Percentiles rank a stretch among this genome's conserved stretches.
Conservation (phyloP, 2,329 filamentous ascomycete genomes). For the Xylariales sp. region DNA sequence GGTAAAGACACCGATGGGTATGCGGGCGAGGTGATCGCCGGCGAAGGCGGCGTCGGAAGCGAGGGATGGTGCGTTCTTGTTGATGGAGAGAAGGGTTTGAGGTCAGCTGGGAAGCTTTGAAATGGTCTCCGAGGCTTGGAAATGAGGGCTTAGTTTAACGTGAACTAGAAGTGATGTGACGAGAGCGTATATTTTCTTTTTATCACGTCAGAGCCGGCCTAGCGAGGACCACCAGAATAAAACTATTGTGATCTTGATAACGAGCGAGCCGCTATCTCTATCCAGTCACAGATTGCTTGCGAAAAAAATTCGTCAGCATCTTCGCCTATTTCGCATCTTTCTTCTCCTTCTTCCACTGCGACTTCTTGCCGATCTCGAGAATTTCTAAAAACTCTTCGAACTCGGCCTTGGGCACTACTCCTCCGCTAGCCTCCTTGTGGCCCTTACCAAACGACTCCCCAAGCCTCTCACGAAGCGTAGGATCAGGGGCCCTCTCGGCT, state of each 20-base stretch:
- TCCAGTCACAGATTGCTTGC: conserved; percentile 49
- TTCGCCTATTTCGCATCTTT: conserved; percentile 57
- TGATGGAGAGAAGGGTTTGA: conserved; percentile 77
- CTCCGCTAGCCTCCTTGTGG: conserved; percentile 75
- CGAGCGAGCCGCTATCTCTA: background rate
- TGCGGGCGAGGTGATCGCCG: conserved; percentile 73
- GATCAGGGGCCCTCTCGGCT: conserved; percentile 56
- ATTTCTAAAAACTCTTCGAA: conserved; percentile 73
- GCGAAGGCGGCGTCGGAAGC: conserved; percentile 73
- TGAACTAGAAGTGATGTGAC: background rate
- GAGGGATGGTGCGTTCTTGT: conserved; percentile 92
- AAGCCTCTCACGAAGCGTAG: conserved; percentile 59
- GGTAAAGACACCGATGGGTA: conserved; percentile 61
- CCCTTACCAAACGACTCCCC: conserved; percentile 74
- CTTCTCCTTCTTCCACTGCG: conserved; percentile 52
- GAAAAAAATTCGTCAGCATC: conserved; percentile 67
- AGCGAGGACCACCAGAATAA: no score
- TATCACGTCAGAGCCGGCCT: no score
- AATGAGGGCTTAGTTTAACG: background rate
- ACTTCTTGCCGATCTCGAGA: conserved; percentile 69
- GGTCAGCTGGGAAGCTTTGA: conserved; percentile 64
- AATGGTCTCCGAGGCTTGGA: background rate
- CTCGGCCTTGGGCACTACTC: conserved; percentile 68
- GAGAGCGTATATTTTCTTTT: background rate
- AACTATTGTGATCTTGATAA: background rate